Evolutionary conservation across 768 basidiomycete species (phyloP), one percentile per base, ranked within the genome.

Genomic region (Boletus subparvulus): DNA sequence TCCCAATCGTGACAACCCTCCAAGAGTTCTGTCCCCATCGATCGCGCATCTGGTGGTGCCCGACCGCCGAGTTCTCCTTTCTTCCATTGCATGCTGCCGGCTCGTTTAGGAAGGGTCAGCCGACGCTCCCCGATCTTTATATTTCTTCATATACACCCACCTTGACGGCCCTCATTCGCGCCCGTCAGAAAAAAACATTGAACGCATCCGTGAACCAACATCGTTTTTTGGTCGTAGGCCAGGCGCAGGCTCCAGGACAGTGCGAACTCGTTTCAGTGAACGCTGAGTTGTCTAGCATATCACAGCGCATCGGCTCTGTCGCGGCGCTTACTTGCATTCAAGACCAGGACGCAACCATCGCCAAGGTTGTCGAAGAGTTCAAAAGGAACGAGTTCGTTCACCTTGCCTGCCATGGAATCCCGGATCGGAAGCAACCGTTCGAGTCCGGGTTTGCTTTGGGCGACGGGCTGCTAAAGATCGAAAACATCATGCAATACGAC

Each of bases 321-420:
- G n/a, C 33, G 3, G 26, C 24, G 13, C 12, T 46, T 3, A 46
- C 43, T 21, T 9, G 49, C 10, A 9, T 39, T 32, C 42, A 43
- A 24, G 52, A 24, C 11, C 16, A 26, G 1, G 33, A 43, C 24
- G 47, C 47, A 8, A 50, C 4, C 0, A 17, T 50, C 9, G 26
- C 41, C 54, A 55, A 14, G 3, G 24, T 56, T 26, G 37, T 4
- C 19, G 37, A 47, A 13, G 44, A 21, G 24, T 12, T 52, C 12
- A 5, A 37, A 4, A 6, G 2, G n/a, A 45, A 24, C 16, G 36
- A 44, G 12, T 51, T 46, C 12, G 24, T 46, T 9, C 55, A 56
- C 28, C 59, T 71, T 21, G 65, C 67, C 3, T 68, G 65, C 24
- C 69, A 70, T 24, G 69, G 63, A 1, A 41, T 47, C 12, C 62